These are phyloP conservation scores for Leishmania tarentolae DNA, from an alignment of 208 protist genomes.

Conservation along the genomic window DNA sequence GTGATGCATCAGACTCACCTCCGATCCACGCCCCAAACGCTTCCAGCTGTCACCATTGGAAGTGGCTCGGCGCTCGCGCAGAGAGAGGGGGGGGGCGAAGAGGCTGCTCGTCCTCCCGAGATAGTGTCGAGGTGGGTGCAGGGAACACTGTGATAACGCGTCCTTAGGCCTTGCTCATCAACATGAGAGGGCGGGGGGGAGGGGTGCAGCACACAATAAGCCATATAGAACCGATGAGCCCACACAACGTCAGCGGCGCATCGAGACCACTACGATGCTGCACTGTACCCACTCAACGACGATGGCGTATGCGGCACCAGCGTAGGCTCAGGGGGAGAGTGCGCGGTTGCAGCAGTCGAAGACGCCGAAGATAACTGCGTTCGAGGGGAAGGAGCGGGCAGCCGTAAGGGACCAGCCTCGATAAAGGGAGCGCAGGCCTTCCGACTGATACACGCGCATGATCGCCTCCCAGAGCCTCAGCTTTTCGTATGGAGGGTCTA, in stretches of 20 bases:
- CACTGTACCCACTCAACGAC: neutral
- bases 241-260: neutral
- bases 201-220: neutral
- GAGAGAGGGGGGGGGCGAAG: neutral
- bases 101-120: neutral
- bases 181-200: neutral
- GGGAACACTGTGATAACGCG: neutral
- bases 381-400: conserved; percentile 82
- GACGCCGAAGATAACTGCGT: conserved; percentile 69
- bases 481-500: conserved; percentile 43
- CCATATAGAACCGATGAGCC: neutral
- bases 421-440: conserved; percentile 71
- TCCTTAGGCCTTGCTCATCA: neutral
- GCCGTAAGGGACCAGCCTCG: conserved; percentile 77
- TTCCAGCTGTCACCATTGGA: neutral
- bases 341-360: conserved; percentile 55
- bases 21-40: neutral
- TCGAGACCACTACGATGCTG: neutral
- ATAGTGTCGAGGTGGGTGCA: neutral
- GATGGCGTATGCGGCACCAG: neutral
- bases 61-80: neutral
- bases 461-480: conserved; percentile 42
- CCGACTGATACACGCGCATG: conserved; percentile 48
- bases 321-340: neutral
- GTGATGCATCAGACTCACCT: neutral